A percentile compares a stretch with the other conserved stretches of the same genome.
Conservation (phyloP, 768 basidiomycete genomes). For the Steccherinum ochraceum region DNA sequence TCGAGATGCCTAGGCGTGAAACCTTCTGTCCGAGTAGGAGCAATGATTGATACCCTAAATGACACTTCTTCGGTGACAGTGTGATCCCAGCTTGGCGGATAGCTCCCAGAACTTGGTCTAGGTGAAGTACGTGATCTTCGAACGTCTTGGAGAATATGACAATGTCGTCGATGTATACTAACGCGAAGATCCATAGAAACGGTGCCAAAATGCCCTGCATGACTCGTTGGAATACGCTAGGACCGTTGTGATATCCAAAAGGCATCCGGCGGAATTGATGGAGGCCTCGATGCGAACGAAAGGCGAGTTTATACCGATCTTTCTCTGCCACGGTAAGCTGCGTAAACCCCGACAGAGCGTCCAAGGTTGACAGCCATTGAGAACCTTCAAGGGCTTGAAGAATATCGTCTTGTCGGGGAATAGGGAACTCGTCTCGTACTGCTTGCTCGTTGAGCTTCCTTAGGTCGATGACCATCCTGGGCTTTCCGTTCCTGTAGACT, state of each 20-base stretch:
- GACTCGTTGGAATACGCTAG: constrained; percentile 32
- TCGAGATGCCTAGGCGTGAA: too few relatives aligned
- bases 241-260: constrained; percentile 22
- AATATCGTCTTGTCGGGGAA: constrained; percentile 14
- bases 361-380: constrained; percentile 24
- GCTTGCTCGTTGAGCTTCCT: constrained; percentile 20
- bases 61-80: too few relatives aligned
- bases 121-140: constrained; percentile 21
- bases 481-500: too few relatives aligned
- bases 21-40: constrained; percentile 38
- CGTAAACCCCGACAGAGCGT: constrained; percentile 32
- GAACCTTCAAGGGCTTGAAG: constrained; percentile 18
- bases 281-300: constrained; percentile 31
- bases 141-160: background rate
- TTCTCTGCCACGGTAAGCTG: constrained; percentile 26
- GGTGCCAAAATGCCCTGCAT: constrained; percentile 31
- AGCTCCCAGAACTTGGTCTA: constrained; percentile 11
- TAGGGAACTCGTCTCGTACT: constrained; percentile 16
- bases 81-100: too few relatives aligned
- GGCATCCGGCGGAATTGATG: constrained; percentile 36
- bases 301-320: constrained; percentile 26
- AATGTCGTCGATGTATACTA: constrained; percentile 34
- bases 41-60: too few relatives aligned
- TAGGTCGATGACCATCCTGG: constrained; percentile 29
- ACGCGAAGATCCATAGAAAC: constrained; percentile 31